Evolutionary conservation across 176 grass and related monocot genomes (phyloP).

Genomic region (Musa schizocarpa): DNA sequence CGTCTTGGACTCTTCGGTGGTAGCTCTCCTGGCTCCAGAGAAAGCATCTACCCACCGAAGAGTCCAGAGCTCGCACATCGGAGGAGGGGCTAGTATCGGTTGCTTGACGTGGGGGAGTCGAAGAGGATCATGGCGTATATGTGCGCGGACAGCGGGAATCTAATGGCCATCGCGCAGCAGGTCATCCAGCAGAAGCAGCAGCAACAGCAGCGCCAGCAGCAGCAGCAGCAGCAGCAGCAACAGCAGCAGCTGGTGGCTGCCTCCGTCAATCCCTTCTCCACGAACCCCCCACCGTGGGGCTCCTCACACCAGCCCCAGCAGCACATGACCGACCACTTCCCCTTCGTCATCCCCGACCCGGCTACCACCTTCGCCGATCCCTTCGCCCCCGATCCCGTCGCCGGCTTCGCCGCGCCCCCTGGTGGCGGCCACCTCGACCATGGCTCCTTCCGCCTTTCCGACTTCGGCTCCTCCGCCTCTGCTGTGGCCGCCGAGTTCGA

Average conservation of each 20-base stretch:
- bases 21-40: background rate
- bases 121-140: slow-evolving; percentile 70
- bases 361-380: slow-evolving; percentile 3
- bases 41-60: background rate
- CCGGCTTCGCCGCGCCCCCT: background rate
- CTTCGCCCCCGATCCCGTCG: slow-evolving; percentile 5
- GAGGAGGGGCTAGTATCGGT: background rate
- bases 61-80: background rate
- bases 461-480: slow-evolving; percentile 29
- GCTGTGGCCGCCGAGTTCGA: slow-evolving; percentile 60
- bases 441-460: slow-evolving; percentile 22
- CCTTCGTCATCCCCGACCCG: slow-evolving; percentile 12
- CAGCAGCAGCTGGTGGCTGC: slow-evolving; percentile 29
- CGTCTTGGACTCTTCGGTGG: background rate
- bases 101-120: background rate
- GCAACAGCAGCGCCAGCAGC: slow-evolving; percentile 52
- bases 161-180: slow-evolving; percentile 99
- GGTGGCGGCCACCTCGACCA: slow-evolving; percentile 1
- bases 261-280: slow-evolving; percentile 23
- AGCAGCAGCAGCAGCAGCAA: slow-evolving; percentile 30
- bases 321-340: slow-evolving; percentile 32
- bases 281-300: slow-evolving; percentile 3
- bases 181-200: slow-evolving; percentile 96
- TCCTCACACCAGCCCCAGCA: slow-evolving; percentile 21
- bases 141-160: slow-evolving; percentile 98